These are phyloP conservation scores for Salinomyces thailandicus DNA, from an alignment of 2,329 filamentous ascomycete species.

Conservation along the genomic window DNA sequence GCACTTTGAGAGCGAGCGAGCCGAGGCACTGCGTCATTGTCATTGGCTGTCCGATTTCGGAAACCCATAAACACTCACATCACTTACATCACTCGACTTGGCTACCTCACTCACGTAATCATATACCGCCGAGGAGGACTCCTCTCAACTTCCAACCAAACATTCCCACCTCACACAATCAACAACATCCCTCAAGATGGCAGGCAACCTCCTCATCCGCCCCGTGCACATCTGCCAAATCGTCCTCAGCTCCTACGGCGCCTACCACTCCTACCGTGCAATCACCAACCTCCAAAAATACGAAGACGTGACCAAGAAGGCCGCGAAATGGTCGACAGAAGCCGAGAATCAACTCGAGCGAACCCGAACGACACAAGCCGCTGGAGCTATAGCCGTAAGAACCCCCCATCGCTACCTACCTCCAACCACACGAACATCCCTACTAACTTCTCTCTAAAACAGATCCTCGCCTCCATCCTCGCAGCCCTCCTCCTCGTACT, in stretches of 20 bases:
- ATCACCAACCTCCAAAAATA: slow-evolving; percentile 37
- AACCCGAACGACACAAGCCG: slow-evolving; percentile 36
- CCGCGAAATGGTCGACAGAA: slow-evolving; percentile 35
- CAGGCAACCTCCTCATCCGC: slow-evolving; percentile 11
- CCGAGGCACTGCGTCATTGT: too few relatives aligned
- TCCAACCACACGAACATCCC: too few relatives aligned
- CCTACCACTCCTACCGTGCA: slow-evolving; percentile 32
- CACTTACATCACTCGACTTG: too few relatives aligned
- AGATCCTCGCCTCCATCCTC: slow-evolving; percentile 23
- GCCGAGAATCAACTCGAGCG: slow-evolving; percentile 34
- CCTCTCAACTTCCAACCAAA: too few relatives aligned
- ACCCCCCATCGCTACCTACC: not conserved
- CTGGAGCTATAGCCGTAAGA: slow-evolving; percentile 30
- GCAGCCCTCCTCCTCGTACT: slow-evolving; percentile 17
- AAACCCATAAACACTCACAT: too few relatives aligned
- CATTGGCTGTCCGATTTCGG: too few relatives aligned
- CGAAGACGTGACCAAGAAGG: slow-evolving; percentile 35
- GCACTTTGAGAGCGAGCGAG: too few relatives aligned
- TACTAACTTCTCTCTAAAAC: slow-evolving; percentile 1
- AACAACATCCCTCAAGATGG: too few relatives aligned
- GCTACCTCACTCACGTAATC: too few relatives aligned
- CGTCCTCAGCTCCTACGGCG: slow-evolving; percentile 33
- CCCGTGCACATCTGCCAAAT: slow-evolving; percentile 31
- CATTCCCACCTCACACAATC: too few relatives aligned
- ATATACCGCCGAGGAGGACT: too few relatives aligned